Conservation (phyloP, 2,329 filamentous ascomycete species). For the Ophiostoma perfectum region DNA sequence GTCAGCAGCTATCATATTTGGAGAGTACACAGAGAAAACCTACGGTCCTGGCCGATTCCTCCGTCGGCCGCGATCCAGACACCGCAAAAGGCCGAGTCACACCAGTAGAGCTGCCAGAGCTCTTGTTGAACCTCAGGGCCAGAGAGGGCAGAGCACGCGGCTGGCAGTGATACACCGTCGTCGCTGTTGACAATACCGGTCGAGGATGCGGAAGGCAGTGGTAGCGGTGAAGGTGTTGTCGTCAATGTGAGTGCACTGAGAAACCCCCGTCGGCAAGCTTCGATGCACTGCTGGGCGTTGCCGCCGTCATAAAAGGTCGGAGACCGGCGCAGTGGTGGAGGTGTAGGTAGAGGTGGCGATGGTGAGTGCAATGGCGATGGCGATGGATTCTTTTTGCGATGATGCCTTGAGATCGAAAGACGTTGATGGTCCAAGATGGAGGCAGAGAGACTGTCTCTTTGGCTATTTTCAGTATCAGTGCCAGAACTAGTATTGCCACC, state of each 20-base stretch:
- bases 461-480: too few species aligned
- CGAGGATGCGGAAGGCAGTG: neutral
- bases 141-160: conserved; percentile 21
- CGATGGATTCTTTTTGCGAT: neutral
- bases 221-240: neutral
- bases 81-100: conserved; percentile 47
- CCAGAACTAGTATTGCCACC: neutral
- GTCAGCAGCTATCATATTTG: neutral
- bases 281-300: conserved; percentile 24
- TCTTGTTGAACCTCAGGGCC: conserved; percentile 24
- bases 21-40: conserved; percentile 25
- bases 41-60: conserved; percentile 41
- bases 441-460: too few species aligned
- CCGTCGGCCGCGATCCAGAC: conserved; percentile 35
- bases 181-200: neutral
- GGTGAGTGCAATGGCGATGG: neutral
- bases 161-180: neutral
- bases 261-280: conserved; percentile 22
- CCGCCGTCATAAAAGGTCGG: conserved; percentile 19
- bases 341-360: neutral
- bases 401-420: too few species aligned
- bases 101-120: conserved; percentile 48
- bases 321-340: neutral
- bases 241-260: conserved; percentile 10
- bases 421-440: too few species aligned